Evolutionary conservation across 1,284 basidiomycete genomes (phyloP).

Genomic region (Nidula niveotomentosa): DNA sequence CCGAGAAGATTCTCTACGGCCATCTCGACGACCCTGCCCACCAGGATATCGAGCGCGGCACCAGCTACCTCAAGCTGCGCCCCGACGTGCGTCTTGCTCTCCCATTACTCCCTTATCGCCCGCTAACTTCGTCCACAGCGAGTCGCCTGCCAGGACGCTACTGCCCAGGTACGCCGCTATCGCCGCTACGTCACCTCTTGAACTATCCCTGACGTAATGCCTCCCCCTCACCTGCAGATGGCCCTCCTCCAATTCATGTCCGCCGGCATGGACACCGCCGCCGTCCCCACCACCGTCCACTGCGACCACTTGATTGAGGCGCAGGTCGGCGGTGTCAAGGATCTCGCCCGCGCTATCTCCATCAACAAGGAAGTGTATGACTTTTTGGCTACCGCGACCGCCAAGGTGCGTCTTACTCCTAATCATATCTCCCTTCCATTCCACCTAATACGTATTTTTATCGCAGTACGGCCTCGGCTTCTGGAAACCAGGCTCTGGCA

Average conservation of each 20-base stretch:
- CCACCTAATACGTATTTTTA: slow-evolving; percentile 3
- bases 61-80: slow-evolving; percentile 93
- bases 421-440: background rate
- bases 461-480: slow-evolving; percentile 94
- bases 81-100: slow-evolving; percentile 74
- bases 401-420: slow-evolving; percentile 60
- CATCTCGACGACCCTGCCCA: slow-evolving; percentile 94
- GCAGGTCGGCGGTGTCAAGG: slow-evolving; percentile 90
- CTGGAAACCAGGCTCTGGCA: slow-evolving; percentile 99
- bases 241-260: slow-evolving; percentile 99
- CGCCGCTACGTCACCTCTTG: slow-evolving; percentile 13
- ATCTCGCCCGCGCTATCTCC: slow-evolving; percentile 89
- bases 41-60: slow-evolving; percentile 86
- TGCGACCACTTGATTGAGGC: slow-evolving; percentile 99
- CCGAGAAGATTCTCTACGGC: slow-evolving; percentile 99
- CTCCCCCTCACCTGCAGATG: slow-evolving; percentile 63
- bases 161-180: slow-evolving; percentile 64
- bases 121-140: slow-evolving; percentile 56
- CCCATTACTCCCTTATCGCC: slow-evolving; percentile 2
- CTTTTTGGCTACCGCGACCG: slow-evolving; percentile 97
- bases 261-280: slow-evolving; percentile 96
- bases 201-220: slow-evolving; percentile 28
- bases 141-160: slow-evolving; percentile 99
- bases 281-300: slow-evolving; percentile 97
- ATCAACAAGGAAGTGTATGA: slow-evolving; percentile 99